These are phyloP conservation scores for Cetraspora pellucida DNA, from an alignment of 192 early-diverging fungal species.

Conservation along the genomic window DNA sequence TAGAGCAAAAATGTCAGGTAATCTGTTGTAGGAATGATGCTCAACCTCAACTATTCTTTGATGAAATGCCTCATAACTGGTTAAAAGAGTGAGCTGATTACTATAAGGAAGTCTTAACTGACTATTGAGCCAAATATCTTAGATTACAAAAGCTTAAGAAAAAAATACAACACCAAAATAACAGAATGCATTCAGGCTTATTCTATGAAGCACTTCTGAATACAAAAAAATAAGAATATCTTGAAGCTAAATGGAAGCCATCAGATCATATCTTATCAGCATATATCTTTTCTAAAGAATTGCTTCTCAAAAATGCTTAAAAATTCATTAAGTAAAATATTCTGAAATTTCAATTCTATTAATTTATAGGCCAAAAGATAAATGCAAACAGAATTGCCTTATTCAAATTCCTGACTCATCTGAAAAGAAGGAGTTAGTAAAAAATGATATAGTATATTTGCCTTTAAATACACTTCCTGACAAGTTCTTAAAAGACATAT, in stretches of 20 bases:
- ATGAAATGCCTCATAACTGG: slow-evolving; percentile 21
- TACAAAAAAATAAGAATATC: slow-evolving; percentile 25
- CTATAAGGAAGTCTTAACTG: slow-evolving; percentile 28
- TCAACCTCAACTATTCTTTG: slow-evolving; percentile 28
- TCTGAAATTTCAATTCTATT: slow-evolving; percentile 7
- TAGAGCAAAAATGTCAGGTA: slow-evolving; percentile 31
- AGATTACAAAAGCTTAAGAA: slow-evolving; percentile 26
- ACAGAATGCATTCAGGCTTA: slow-evolving; percentile 10
- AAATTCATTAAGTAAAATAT: slow-evolving; percentile 29
- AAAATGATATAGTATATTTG: slow-evolving; percentile 33
- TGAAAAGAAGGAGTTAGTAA: slow-evolving; percentile 29
- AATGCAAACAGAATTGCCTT: slow-evolving; percentile 32
- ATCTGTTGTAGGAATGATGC: slow-evolving; percentile 23
- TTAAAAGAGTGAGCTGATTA: slow-evolving; percentile 26
- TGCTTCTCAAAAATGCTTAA: slow-evolving; percentile 19
- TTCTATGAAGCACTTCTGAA: slow-evolving; percentile 3
- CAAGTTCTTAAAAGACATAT: slow-evolving; percentile 29
- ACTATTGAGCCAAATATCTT: slow-evolving; percentile 14
- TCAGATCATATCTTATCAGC: slow-evolving; percentile 28
- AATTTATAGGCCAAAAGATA: slow-evolving; percentile 32
- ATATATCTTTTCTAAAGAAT: slow-evolving; percentile 25
- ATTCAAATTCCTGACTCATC: slow-evolving; percentile 22
- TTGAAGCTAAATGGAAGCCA: slow-evolving; percentile 19
- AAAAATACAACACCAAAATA: slow-evolving; percentile 18
- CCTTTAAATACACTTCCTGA: slow-evolving; percentile 24